Conservation (phyloP, 1,139 yeast species). For the Eremothecium cymbalariae region DNA sequence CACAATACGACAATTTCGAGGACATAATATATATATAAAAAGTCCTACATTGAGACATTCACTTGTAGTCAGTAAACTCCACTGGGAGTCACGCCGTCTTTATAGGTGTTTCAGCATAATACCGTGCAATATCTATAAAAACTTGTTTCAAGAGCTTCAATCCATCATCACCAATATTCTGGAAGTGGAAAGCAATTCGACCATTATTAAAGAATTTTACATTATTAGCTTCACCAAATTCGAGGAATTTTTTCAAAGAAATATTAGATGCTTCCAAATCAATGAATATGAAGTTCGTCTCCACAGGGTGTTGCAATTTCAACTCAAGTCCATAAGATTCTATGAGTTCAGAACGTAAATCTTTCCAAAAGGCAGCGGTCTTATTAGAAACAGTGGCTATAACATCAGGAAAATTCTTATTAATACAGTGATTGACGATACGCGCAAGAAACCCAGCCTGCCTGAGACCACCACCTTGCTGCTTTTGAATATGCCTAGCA, state of each 20-base stretch:
- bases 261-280: slow-evolving; percentile 48
- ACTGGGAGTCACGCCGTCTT: no score
- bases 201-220: slow-evolving; percentile 54
- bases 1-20: no score
- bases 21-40: no score
- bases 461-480: slow-evolving; percentile 79
- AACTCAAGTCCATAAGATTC: slow-evolving; percentile 42
- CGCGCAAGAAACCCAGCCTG: slow-evolving; percentile 65
- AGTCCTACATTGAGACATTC: no score
- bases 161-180: slow-evolving; percentile 38
- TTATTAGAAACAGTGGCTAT: slow-evolving; percentile 17
- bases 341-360: slow-evolving; percentile 50
- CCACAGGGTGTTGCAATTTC: slow-evolving; percentile 50
- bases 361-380: slow-evolving; percentile 46
- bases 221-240: slow-evolving; percentile 43
- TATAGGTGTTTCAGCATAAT: no score
- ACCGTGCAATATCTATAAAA: slow-evolving; percentile 21
- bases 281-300: slow-evolving; percentile 68
- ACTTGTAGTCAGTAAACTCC: no score
- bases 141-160: slow-evolving; percentile 47
- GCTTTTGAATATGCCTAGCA: slow-evolving; percentile 75
- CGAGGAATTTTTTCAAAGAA: slow-evolving; percentile 41
- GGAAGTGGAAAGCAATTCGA: slow-evolving; percentile 65
- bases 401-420: slow-evolving; percentile 44
- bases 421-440: slow-evolving; percentile 66